A percentile compares a stretch with the other conserved stretches of the same genome.
Evolutionary conservation across 345 rosid genomes (phyloP).

Genomic region (Trapa bicornis): DNA sequence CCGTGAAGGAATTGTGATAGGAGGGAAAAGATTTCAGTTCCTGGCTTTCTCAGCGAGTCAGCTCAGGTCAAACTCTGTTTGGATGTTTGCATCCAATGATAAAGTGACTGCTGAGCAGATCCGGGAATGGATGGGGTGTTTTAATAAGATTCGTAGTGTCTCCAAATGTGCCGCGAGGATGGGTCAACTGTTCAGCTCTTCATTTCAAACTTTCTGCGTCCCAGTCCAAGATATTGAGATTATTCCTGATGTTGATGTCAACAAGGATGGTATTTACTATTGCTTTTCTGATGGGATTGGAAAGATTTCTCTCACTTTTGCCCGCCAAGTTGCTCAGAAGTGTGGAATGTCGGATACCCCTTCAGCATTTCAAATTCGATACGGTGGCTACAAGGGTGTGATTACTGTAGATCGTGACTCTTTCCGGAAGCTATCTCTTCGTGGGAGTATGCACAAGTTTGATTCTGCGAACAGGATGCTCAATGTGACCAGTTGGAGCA

Average conservation of each 20-base stretch:
- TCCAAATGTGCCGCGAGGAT: conserved; percentile 95
- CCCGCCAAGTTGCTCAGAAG: conserved; percentile 60
- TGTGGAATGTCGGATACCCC: conserved; percentile 67
- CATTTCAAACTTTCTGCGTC: conserved; percentile 56
- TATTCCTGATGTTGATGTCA: conserved; percentile 70
- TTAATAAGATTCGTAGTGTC: conserved; percentile 55
- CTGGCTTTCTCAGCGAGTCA: conserved; percentile 95
- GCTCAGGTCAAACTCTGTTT: conserved; percentile 71
- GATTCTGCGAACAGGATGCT: conserved; percentile 80
- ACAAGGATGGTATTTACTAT: conserved; percentile 46
- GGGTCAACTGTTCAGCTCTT: conserved; percentile 95
- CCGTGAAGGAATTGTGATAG: conserved; percentile 59
- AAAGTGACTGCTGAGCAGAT: conserved; percentile 62
- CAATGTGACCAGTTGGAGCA: conserved; percentile 75
- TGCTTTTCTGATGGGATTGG: conserved; percentile 98
- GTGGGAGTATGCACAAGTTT: conserved; percentile 73
- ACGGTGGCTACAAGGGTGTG: conserved; percentile 93
- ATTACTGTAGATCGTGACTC: conserved; percentile 71
- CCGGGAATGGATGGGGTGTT: conserved; percentile 97
- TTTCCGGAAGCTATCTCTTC: conserved; percentile 66
- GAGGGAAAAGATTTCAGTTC: conserved; percentile 63
- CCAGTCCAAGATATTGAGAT: conserved; percentile 58
- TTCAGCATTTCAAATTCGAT: conserved; percentile 92
- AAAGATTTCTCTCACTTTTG: conserved; percentile 65
- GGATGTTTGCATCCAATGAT: conserved; percentile 94